Evolutionary conservation across 1,284 basidiomycete genomes (phyloP).

Genomic region (Ustilago sp.): DNA sequence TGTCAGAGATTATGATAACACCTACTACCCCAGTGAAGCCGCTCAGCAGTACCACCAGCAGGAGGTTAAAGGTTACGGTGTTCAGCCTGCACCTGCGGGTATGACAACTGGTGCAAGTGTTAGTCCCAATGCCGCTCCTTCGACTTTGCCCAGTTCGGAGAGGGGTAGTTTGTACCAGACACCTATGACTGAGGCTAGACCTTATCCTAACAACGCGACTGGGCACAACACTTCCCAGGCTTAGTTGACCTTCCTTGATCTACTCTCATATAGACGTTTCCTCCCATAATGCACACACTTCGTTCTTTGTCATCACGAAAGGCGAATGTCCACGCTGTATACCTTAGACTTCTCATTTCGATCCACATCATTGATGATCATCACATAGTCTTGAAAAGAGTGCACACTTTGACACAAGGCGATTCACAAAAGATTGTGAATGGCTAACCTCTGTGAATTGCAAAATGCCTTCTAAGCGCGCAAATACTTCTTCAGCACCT

Average conservation of each 20-base stretch:
- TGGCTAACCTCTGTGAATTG: not conserved
- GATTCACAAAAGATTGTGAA: no score
- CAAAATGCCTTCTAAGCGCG: constrained; percentile 10
- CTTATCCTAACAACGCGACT: constrained; percentile 25
- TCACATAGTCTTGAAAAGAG: no score
- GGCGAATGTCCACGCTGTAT: not conserved
- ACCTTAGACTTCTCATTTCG: constrained; percentile 8
- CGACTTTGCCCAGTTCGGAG: constrained; percentile 35
- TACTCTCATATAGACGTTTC: not conserved
- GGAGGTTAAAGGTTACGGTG: constrained; percentile 11
- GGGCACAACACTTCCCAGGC: constrained; percentile 20
- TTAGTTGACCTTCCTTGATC: not conserved
- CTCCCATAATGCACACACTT: not conserved
- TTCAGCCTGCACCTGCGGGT: constrained; percentile 20
- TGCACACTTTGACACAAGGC: no score
- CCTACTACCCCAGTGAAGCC: constrained; percentile 44
- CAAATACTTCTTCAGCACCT: constrained; percentile 24
- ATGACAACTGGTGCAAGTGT: not conserved
- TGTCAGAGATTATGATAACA: constrained; percentile 34
- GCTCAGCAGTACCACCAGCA: constrained; percentile 24
- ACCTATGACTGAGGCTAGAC: constrained; percentile 44
- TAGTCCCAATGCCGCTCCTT: constrained; percentile 24
- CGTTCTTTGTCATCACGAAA: not conserved
- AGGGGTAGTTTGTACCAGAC: constrained; percentile 50
- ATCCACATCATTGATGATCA: not conserved